A percentile compares a stretch with the other conserved stretches of the same genome.
phyloP scores from a whole-genome alignment of 2,329 filamentous ascomycete genomes.

The Xylaria sp. region DNA sequence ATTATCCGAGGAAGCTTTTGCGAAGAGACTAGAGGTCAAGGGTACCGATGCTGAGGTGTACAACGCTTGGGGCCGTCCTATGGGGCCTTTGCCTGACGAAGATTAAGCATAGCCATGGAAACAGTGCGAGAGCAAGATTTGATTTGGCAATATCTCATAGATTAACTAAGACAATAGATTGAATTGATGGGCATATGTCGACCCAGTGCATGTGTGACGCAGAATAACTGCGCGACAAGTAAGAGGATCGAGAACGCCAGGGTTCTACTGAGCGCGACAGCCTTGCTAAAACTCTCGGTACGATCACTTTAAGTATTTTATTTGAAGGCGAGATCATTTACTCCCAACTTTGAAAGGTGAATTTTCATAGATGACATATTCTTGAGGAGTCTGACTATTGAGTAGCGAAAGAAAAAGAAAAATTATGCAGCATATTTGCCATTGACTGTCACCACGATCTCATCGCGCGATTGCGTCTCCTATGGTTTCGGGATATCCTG shows the following conservation, averaged over 20 bases:
- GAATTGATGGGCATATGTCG: background rate
- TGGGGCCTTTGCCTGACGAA: conserved; percentile 40
- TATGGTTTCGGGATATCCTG: background rate
- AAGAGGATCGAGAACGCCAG: background rate
- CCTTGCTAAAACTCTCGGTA: no score
- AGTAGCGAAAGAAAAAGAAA: no score
- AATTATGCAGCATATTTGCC: no score
- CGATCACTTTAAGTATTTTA: no score
- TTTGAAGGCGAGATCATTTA: no score
- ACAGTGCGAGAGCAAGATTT: background rate
- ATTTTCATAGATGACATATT: no score
- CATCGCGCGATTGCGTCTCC: no score
- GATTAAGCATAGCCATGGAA: background rate
- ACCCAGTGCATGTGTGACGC: no score
- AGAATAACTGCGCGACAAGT: background rate
- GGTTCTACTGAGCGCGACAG: background rate
- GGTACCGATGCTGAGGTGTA: conserved; percentile 13
- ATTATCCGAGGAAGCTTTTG: conserved; percentile 39
- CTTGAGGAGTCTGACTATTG: no score
- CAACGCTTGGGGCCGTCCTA: conserved; percentile 38
- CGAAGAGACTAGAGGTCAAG: conserved; percentile 35
- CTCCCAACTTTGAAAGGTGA: no score
- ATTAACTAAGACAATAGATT: background rate
- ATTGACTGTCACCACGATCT: no score
- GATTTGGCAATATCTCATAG: background rate